phyloP scores from a whole-genome alignment of 805 yeast genomes.

The Saccharomycopsis javanensis region DNA sequence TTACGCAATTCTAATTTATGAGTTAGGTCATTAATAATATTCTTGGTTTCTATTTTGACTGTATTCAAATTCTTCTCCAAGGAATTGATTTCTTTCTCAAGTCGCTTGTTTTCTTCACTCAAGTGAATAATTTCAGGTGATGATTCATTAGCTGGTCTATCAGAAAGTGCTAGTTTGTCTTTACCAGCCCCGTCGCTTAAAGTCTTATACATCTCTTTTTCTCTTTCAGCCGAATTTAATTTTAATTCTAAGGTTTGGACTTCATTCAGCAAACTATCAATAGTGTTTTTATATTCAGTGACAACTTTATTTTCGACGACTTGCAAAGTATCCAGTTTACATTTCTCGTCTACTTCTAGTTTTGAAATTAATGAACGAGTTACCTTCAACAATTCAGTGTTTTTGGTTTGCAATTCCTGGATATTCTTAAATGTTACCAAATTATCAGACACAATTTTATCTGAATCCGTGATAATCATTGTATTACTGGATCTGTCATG shows the following conservation, averaged over 20 bases:
- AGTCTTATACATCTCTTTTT: slow-evolving; percentile 52
- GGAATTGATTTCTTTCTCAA: slow-evolving; percentile 21
- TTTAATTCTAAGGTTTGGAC: slow-evolving; percentile 42
- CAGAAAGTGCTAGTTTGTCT: not conserved
- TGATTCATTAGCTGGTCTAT: not conserved
- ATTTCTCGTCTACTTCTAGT: slow-evolving; percentile 53
- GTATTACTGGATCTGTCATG: slow-evolving; percentile 21
- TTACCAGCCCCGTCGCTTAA: not conserved
- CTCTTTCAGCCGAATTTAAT: slow-evolving; percentile 46
- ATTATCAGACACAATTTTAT: slow-evolving; percentile 58
- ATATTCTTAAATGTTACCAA: slow-evolving; percentile 61
- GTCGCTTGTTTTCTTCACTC: slow-evolving; percentile 3
- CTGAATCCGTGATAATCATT: slow-evolving; percentile 52
- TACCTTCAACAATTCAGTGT: slow-evolving; percentile 58
- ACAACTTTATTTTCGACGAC: slow-evolving; percentile 39
- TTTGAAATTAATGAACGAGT: slow-evolving; percentile 64
- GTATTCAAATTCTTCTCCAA: slow-evolving; percentile 22
- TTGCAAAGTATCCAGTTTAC: slow-evolving; percentile 27
- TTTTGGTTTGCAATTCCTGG: slow-evolving; percentile 61
- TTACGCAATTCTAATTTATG: slow-evolving; percentile 33
- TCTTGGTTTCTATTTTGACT: slow-evolving; percentile 29
- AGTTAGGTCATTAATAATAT: slow-evolving; percentile 41
- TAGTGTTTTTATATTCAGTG: slow-evolving; percentile 61
- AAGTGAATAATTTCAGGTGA: not conserved
- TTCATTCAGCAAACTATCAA: slow-evolving; percentile 50